These are phyloP conservation scores for Eucalyptus globulus DNA, from an alignment of 345 rosid species.

Conservation along the genomic window DNA sequence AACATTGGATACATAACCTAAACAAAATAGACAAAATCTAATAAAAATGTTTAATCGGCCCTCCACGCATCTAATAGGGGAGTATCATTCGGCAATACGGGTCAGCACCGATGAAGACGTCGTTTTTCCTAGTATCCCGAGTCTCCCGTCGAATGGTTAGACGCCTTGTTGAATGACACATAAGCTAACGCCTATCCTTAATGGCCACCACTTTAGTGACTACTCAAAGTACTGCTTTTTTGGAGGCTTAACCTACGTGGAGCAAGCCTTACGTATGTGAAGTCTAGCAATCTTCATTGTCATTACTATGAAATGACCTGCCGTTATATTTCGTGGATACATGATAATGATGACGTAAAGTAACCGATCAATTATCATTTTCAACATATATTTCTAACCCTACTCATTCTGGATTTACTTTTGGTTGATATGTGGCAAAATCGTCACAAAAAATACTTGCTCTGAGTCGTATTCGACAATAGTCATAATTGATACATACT, in stretches of 20 bases:
- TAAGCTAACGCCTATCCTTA: background rate
- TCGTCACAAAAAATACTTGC: too few species aligned
- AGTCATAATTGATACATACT: background rate
- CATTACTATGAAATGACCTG: background rate
- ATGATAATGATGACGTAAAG: background rate
- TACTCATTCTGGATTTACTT: fast-evolving
- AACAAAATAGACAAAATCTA: background rate
- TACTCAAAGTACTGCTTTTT: background rate
- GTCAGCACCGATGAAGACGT: background rate
- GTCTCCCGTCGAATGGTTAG: background rate
- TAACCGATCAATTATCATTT: fast-evolving
- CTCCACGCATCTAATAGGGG: background rate
- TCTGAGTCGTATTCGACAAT: fast-evolving
- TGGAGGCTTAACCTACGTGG: background rate
- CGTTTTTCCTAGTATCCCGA: background rate
- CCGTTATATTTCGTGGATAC: background rate
- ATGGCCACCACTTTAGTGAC: background rate
- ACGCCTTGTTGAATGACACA: background rate
- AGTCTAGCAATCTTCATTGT: background rate
- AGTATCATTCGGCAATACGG: background rate
- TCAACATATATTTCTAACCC: background rate
- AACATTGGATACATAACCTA: background rate
- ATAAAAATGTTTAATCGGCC: fast-evolving
- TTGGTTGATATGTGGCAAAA: background rate
- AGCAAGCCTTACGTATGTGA: background rate